Evolutionary conservation across 352 stramenopile species (phyloP), one percentile per base, ranked within the genome.

Genomic region (Phytophthora palmivora): DNA sequence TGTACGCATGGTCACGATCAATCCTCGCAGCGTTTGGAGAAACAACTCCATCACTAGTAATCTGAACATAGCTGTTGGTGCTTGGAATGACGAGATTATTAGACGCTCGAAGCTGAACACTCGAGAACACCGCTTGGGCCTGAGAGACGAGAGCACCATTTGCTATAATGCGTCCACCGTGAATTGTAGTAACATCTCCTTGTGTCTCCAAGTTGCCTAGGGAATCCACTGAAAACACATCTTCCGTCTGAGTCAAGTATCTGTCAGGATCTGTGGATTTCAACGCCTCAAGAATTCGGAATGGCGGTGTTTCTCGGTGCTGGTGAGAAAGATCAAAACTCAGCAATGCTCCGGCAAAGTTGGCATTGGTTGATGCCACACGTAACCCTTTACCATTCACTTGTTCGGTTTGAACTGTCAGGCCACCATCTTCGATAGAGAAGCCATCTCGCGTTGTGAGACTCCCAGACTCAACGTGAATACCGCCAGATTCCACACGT

Each of bases 1-100:
- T 67, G 18, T 74, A 74, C 1, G 85, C 80, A 4, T 70, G 46
- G 4, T 64, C 32, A 33, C 38, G 50, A 37, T 88, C 79, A 3
- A 94, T 80, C n/a, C 34, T 51, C 1, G 72, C 80, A 0, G 21
- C 21, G 28, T 89, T 91, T 15, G 44, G 15, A 3, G 51, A 49
- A 0, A 21, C 28, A 8, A 53, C 63, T 18, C 84, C 84, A 30
- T 94, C 79, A 57, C 66, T 76, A 0, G 70, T 82, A 52, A 94
- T 69, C 41, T 87, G 70, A 22, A 92, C 73, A 58, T 94, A 94
- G 60, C 80, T 92, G 55, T 88, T 75, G 11, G 75, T 76, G 22
- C 67, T 84, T 6, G 84, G 82, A 53, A 94, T 80, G 11, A 58
- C 47, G 15, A 91, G 69, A 5, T 55, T 52, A 9, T 71, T 39